A percentile compares a stretch with the other conserved stretches of the same genome.
These are phyloP conservation scores for Paraconiothyrium sp. DNA, from an alignment of 2,329 filamentous ascomycete species.

Conservation along the genomic window DNA sequence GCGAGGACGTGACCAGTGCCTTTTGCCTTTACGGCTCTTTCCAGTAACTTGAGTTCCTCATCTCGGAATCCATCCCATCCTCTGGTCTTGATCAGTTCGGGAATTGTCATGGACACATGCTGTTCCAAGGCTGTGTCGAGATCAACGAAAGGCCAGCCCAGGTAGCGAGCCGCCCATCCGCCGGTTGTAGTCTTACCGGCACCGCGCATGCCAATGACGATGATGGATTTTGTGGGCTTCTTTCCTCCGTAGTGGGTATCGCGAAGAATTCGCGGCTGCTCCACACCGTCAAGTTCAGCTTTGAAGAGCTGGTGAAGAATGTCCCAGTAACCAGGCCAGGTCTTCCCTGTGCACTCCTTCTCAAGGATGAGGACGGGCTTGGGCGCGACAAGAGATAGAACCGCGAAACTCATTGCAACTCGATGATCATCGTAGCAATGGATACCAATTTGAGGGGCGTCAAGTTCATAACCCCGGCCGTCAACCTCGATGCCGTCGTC, in stretches of 20 bases:
- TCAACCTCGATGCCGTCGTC: constrained; percentile 91
- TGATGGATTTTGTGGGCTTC: constrained; percentile 72
- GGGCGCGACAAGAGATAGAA: constrained; percentile 78
- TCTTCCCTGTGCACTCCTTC: constrained; percentile 94
- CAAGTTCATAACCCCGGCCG: constrained; percentile 62
- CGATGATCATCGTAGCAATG: constrained; percentile 98
- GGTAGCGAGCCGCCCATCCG: constrained; percentile 79
- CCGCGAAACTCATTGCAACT: constrained; percentile 98
- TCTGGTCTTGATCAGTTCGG: constrained; percentile 78
- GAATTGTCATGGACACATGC: constrained; percentile 77
- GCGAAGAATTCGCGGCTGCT: constrained; percentile 56
- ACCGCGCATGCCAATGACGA: constrained; percentile 97
- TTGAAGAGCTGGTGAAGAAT: constrained; percentile 80
- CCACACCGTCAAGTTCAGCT: constrained; percentile 78
- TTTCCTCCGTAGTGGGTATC: constrained; percentile 48
- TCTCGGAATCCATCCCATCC: constrained; percentile 92
- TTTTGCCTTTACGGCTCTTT: constrained; percentile 77
- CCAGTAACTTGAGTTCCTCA: constrained; percentile 78
- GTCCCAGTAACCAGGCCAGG: constrained; percentile 99
- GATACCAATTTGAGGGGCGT: constrained; percentile 69
- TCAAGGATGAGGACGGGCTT: constrained; percentile 81
- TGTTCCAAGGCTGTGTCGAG: constrained; percentile 87
- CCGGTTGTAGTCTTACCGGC: constrained; percentile 96
- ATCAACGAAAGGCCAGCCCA: constrained; percentile 83
- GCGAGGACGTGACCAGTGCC: constrained; percentile 84